Evolutionary conservation across 2,329 filamentous ascomycete species (phyloP).

Genomic region (Diplodia mutila): DNA sequence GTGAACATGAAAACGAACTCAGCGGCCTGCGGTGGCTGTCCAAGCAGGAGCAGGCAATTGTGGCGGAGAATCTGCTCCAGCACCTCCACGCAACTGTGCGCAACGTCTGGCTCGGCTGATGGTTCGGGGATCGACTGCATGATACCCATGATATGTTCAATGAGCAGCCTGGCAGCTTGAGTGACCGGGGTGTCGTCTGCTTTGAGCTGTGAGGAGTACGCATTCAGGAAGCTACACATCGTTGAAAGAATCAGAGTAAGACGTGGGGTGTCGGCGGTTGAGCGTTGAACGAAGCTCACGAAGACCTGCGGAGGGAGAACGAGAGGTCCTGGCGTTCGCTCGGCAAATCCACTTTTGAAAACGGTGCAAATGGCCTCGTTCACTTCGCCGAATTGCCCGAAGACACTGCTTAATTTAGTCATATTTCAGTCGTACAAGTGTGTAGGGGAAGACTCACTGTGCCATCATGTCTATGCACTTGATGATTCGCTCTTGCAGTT

Average conservation of each 20-base stretch:
- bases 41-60: constrained; percentile 64
- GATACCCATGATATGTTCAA: constrained; percentile 66
- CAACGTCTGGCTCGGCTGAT: constrained; percentile 69
- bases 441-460: constrained; percentile 31
- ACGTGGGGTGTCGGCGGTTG: constrained; percentile 64
- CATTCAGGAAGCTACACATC: constrained; percentile 66
- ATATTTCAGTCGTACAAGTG: neutral
- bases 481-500: constrained; percentile 54
- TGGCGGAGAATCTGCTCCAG: constrained; percentile 65
- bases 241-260: constrained; percentile 72
- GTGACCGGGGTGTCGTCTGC: constrained; percentile 48
- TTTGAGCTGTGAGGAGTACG: constrained; percentile 33
- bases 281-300: constrained; percentile 67
- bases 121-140: constrained; percentile 65
- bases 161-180: constrained; percentile 36
- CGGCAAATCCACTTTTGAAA: constrained; percentile 74
- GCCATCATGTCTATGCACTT: constrained; percentile 55
- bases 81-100: constrained; percentile 75
- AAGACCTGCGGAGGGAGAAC: constrained; percentile 70
- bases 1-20: constrained; percentile 74
- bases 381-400: constrained; percentile 67
- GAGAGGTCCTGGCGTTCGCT: constrained; percentile 74
- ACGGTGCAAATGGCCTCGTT: constrained; percentile 73
- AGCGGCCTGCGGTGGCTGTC: constrained; percentile 60
- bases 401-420: constrained; percentile 40